phyloP scores from a whole-genome alignment of 345 rosid genomes.

The Camelina neglecta region DNA sequence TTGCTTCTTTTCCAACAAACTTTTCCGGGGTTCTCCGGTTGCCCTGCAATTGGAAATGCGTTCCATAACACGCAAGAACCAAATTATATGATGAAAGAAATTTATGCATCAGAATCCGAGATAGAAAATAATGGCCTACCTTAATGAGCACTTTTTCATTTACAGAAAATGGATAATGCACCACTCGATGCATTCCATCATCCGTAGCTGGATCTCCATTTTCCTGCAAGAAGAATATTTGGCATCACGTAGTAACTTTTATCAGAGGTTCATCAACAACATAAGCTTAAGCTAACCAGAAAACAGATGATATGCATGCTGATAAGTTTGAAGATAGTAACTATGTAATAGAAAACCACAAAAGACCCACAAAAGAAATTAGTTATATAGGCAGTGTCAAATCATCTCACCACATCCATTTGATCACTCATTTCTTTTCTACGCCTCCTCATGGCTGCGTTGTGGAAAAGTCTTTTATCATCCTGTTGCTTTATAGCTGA shows the following conservation, averaged over 20 bases:
- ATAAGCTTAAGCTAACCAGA: constrained; percentile 15
- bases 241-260: background rate
- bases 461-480: constrained; percentile 87
- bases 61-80: constrained; percentile 21
- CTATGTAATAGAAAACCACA: constrained; percentile 15
- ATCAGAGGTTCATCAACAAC: constrained; percentile 14
- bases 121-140: constrained; percentile 50
- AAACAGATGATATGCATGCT: constrained; percentile 7
- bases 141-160: constrained; percentile 93
- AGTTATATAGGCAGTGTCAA: constrained; percentile 50
- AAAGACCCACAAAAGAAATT: background rate
- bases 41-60: constrained; percentile 62
- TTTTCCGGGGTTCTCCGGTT: constrained; percentile 94
- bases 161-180: constrained; percentile 89
- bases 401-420: constrained; percentile 66
- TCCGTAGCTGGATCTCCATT: constrained; percentile 72
- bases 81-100: background rate
- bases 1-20: constrained; percentile 96
- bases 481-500: constrained; percentile 89
- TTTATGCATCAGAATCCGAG: background rate
- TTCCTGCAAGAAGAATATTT: constrained; percentile 55
- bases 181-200: constrained; percentile 70
- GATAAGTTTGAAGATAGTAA: constrained; percentile 11
- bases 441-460: constrained; percentile 89
- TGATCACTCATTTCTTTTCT: constrained; percentile 92